phyloP scores from a whole-genome alignment of 2,329 filamentous ascomycete species.

The Xylariomycetidae sp. region DNA sequence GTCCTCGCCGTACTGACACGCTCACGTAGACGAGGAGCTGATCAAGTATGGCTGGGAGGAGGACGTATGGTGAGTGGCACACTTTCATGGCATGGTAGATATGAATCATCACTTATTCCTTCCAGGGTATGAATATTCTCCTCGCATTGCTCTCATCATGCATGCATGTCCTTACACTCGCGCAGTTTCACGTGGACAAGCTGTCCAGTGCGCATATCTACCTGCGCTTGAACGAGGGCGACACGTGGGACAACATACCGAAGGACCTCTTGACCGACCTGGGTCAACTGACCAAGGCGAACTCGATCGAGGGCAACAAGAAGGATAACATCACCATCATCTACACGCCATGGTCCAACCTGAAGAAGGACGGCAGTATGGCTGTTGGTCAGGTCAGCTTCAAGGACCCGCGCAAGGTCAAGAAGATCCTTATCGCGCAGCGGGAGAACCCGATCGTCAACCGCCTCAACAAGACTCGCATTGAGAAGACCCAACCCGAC shows the following conservation, averaged over 20 bases:
- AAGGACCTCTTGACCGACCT: slow-evolving; percentile 73
- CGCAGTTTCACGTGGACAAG: slow-evolving; percentile 93
- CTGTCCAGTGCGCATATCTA: slow-evolving; percentile 96
- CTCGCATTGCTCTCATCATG: background rate
- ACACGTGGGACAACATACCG: slow-evolving; percentile 79
- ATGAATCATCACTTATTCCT: slow-evolving; percentile 3
- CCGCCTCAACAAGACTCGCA: slow-evolving; percentile 93
- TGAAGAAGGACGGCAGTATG: slow-evolving; percentile 95
- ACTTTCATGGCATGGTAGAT: background rate
- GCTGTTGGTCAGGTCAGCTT: slow-evolving; percentile 91
- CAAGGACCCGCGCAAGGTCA: slow-evolving; percentile 81
- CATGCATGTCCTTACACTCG: background rate
- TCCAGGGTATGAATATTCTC: slow-evolving; percentile 21
- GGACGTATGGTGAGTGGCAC: slow-evolving; percentile 74
- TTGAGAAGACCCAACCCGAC: slow-evolving; percentile 85
- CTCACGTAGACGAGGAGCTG: slow-evolving; percentile 76
- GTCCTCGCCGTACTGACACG: slow-evolving; percentile 8
- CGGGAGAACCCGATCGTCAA: slow-evolving; percentile 91
- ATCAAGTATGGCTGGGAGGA: slow-evolving; percentile 93
- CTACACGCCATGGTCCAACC: slow-evolving; percentile 96
- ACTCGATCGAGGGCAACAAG: slow-evolving; percentile 99
- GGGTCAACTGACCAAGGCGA: slow-evolving; percentile 96
- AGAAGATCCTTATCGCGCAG: slow-evolving; percentile 69
- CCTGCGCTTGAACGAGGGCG: slow-evolving; percentile 70
- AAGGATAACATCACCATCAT: slow-evolving; percentile 96